Base-by-base conservation (phyloP, 495 filamentous ascomycete species). In the Bombardia bombarda region DNA sequence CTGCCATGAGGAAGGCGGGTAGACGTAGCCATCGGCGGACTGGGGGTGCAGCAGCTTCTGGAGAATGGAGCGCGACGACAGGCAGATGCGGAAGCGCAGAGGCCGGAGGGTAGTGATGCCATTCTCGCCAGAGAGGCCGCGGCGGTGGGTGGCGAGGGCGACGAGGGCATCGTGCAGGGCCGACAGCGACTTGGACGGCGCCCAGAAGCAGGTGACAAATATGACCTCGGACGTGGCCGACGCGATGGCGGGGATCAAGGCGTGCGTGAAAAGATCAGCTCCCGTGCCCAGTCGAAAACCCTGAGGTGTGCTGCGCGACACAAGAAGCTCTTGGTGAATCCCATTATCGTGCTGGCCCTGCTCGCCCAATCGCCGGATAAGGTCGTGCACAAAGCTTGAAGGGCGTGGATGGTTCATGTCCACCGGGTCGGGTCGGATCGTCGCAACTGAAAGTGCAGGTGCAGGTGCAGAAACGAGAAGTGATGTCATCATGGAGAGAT, bases 151-250 rank as follows among this genome's bases (percentile, higher is more conserved):
- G 9, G 81, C 82, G 9, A 84, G 69, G 19, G 56, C 58, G 22
- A 61, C 52, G 0, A 85, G 69, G 12, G 73, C 58, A 25, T 67
- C 55, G 38, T 50, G 54, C 18, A 87, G 54, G 1, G 64, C 63
- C 3, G 58, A 54, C 38, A 79, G 63, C 1, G 74, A 76, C 3
- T 61, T 49, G 1, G 82, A 85, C 2, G 62, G 55, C 2, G 80
- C 78, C 84, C 84, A 89, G 60, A 86, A 89, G 55, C 84, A 87
- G 12, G 84, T 87, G 3, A 85, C 80, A 33, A 89, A 65, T 34
- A 87, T 70, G 22, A 89, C 58, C 50, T 87, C 84, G 32, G 65
- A 56, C 12, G 70, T 52, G 1, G 84, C 80, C 6, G 61, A 50
- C 1, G 65, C 51, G 22, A 86, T 74, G 26, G 74, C 73, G 6